Evolutionary conservation across 2,329 filamentous ascomycete species (phyloP), one percentile per base, ranked within the genome.

Genomic region (Ceratocystis ficicola): DNA sequence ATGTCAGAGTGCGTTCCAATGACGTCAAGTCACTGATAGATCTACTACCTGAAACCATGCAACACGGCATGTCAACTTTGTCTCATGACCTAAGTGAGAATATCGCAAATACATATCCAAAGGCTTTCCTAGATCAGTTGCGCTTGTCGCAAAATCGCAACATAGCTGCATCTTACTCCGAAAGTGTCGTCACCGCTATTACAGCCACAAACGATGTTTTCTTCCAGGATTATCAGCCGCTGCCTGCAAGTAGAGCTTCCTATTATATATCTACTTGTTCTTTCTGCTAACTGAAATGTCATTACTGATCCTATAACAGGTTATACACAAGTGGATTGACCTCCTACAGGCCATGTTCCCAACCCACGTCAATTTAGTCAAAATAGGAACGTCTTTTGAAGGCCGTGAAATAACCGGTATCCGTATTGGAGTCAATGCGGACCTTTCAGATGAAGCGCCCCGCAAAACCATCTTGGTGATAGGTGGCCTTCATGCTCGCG

Each of bases 331-430:
- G 44, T 99, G 94, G 94, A 92, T 97, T 87, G 86, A 85, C 62
- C 81, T 96, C 48, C 82, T 96, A 70, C 84, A 90, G 57, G 93
- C 90, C 66, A 91, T 97, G 83, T 97, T 96, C 73, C 87, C 90
- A 0, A 86, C 86, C 0, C 86, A 91, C 70, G 88, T 93, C 52
- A 80, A 84, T 64, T 82, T 87, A 70, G 83, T 88, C 69, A 88
- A 78, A 66, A 84, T 97, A 44, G 94, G 94, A n/a, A 81, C 83
- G n/a, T 89, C 89, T 0, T 93, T 86, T 71, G 89, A 97, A 76
- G 91, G 90, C 3, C 87, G 91, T 65, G 87, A 92, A 67, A 96
- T 99, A 66, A 83, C 85, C 10, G 93, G 86, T 1, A 78, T 99
- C 25, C 86, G 88, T 68, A 81, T 97, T 3, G 90, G 92, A 20